phyloP scores from a whole-genome alignment of 441 rosid genomes.

The Mallotus japonicus region DNA sequence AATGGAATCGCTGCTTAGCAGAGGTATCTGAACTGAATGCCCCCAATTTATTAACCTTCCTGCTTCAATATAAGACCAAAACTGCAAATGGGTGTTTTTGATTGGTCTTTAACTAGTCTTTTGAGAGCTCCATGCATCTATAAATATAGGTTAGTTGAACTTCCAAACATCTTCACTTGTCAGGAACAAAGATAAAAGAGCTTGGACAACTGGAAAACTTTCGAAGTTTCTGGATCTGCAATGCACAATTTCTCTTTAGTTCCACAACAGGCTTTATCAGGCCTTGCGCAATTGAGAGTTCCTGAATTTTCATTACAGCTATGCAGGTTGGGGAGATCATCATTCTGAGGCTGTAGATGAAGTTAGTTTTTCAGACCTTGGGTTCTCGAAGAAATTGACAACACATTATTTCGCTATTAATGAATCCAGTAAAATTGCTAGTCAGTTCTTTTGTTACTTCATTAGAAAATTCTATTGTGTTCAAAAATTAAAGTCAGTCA shows the following conservation, averaged over 20 bases:
- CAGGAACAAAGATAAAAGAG: slow-evolving; percentile 43
- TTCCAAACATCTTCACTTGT: slow-evolving; percentile 38
- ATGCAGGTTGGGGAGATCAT: slow-evolving; percentile 39
- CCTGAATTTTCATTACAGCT: slow-evolving; percentile 48
- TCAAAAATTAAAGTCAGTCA: slow-evolving; percentile 4
- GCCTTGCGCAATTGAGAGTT: slow-evolving; percentile 31
- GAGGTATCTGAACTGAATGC: slow-evolving; percentile 32
- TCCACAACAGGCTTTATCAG: slow-evolving; percentile 28
- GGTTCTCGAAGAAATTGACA: slow-evolving; percentile 36
- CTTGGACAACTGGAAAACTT: slow-evolving; percentile 33
- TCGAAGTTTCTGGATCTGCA: slow-evolving; percentile 42
- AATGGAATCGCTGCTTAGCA: slow-evolving; percentile 38
- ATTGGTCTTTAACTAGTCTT: slow-evolving; percentile 48
- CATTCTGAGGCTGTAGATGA: slow-evolving; percentile 28
- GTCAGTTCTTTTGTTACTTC: too few species aligned
- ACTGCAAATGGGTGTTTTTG: slow-evolving; percentile 36
- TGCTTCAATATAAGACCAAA: slow-evolving; percentile 46
- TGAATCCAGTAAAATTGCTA: neutral
- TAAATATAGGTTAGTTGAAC: slow-evolving; percentile 35
- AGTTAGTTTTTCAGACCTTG: slow-evolving; percentile 38
- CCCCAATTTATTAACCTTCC: slow-evolving; percentile 35
- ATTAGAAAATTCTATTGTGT: neutral
- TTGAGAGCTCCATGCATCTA: slow-evolving; percentile 38
- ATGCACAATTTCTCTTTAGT: slow-evolving; percentile 40
- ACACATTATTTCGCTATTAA: slow-evolving; percentile 41